A percentile compares a stretch with the other conserved stretches of the same genome.
Evolutionary conservation across 2,329 filamentous ascomycete species (phyloP).

Genomic region (Xylariaceae sp.): DNA sequence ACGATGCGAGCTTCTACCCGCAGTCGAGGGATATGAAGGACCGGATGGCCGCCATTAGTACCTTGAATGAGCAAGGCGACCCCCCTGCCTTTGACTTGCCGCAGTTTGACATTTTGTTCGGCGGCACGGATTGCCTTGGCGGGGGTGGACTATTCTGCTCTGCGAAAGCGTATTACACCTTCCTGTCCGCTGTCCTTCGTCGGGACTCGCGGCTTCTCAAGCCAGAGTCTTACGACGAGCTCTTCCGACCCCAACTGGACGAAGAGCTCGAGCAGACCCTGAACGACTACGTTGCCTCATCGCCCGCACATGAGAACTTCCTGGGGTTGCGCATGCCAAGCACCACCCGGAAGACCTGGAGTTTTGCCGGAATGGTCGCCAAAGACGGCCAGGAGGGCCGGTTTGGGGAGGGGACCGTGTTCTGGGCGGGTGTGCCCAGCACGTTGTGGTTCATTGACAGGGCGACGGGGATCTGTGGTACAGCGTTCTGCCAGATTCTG

Average conservation of each 20-base stretch:
- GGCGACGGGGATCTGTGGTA: slow-evolving; percentile 15
- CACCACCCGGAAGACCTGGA: slow-evolving; percentile 16
- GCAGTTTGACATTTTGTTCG: slow-evolving; percentile 11
- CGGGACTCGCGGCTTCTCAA: slow-evolving; percentile 17
- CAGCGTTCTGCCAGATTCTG: slow-evolving; percentile 15
- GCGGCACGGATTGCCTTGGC: slow-evolving; percentile 15
- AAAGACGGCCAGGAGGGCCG: slow-evolving; percentile 16
- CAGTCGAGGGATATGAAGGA: slow-evolving; percentile 13
- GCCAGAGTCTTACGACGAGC: slow-evolving; percentile 13
- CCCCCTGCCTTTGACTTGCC: slow-evolving; percentile 13
- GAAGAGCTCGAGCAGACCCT: slow-evolving; percentile 14
- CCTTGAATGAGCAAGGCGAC: slow-evolving; percentile 12
- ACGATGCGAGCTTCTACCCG: slow-evolving; percentile 14
- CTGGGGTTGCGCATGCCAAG: slow-evolving; percentile 13
- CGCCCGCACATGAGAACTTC: slow-evolving; percentile 9
- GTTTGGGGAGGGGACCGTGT: slow-evolving; percentile 9
- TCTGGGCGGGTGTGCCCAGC: slow-evolving; percentile 18
- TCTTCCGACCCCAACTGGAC: slow-evolving; percentile 21
- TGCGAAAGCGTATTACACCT: slow-evolving; percentile 15
- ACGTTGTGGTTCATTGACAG: slow-evolving; percentile 20
- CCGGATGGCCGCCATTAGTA: slow-evolving; percentile 15
- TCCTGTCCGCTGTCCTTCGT: slow-evolving; percentile 17
- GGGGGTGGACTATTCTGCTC: slow-evolving; percentile 15
- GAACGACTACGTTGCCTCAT: slow-evolving; percentile 14
- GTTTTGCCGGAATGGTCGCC: slow-evolving; percentile 17